Conservation (phyloP, 305 asterid genomes). For the Rubia tinctorum region DNA sequence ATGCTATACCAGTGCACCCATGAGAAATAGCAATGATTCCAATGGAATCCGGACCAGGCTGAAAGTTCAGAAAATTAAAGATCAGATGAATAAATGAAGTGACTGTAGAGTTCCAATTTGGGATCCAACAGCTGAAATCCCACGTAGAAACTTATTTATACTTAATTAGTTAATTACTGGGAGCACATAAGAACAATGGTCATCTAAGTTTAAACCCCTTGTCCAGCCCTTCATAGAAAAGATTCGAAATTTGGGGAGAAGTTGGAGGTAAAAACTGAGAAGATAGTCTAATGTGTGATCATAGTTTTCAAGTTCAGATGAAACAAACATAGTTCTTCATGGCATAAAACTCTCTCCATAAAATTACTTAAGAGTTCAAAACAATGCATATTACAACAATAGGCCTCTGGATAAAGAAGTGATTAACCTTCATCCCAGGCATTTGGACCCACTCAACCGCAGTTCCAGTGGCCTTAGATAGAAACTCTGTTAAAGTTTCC, state of each 20-base stretch:
- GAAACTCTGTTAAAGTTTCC: constrained; percentile 99
- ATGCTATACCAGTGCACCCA: constrained; percentile 98
- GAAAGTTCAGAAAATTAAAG: constrained; percentile 45
- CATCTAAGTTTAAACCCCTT: background rate
- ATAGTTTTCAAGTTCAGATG: background rate
- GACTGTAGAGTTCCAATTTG: background rate
- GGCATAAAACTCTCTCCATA: background rate
- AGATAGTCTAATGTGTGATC: background rate
- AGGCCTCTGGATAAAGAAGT: constrained; percentile 6
- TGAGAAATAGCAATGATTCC: constrained; percentile 99
- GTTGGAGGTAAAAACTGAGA: background rate
- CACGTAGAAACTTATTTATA: background rate
- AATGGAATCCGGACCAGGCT: constrained; percentile 99
- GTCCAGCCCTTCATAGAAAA: background rate
- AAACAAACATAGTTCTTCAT: background rate
- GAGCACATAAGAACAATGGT: background rate
- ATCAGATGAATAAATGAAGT: constrained; percentile 5
- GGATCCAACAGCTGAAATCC: constrained; percentile 3
- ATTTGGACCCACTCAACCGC: constrained; percentile 99
- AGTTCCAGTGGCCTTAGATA: constrained; percentile 99
- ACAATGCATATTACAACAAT: constrained; percentile 1
- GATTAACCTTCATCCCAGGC: constrained; percentile 98
- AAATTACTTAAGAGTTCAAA: background rate
- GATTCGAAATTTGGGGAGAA: background rate
- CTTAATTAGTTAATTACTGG: background rate